Conservation (phyloP, 768 basidiomycete genomes). For the Rhizopogon rudus region DNA sequence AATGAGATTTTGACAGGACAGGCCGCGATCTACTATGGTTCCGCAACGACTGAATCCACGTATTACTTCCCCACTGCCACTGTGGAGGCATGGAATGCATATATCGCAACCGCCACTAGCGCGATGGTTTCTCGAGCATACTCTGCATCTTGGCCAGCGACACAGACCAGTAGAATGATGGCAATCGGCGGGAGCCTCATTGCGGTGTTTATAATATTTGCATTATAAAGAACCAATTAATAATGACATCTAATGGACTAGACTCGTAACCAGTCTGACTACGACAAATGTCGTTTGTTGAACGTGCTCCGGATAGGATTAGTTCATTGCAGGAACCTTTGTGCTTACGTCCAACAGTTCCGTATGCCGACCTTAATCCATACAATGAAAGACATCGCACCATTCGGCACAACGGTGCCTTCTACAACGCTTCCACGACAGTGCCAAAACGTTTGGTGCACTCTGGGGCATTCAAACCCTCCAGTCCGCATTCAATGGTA, state of each 20-base stretch:
- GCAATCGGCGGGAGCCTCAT: not conserved
- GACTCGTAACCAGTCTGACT: no score
- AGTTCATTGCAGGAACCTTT: conserved; percentile 81
- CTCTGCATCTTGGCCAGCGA: not conserved
- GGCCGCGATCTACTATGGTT: conserved; percentile 52
- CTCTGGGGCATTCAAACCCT: conserved; percentile 82
- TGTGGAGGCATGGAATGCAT: conserved; percentile 50
- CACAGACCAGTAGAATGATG: not conserved
- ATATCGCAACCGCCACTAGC: conserved; percentile 36
- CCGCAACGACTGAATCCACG: conserved; percentile 43
- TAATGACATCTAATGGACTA: no score
- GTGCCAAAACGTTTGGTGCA: conserved; percentile 81
- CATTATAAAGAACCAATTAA: not conserved
- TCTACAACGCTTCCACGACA: conserved; percentile 89
- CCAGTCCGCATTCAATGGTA: conserved; percentile 90
- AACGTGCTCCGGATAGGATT: conserved; percentile 92
- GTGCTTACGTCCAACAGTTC: conserved; percentile 50
- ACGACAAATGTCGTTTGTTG: conserved; percentile 42
- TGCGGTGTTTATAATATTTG: not conserved
- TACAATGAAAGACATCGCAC: conserved; percentile 32
- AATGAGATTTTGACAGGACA: conserved; percentile 48
- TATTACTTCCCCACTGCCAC: conserved; percentile 53
- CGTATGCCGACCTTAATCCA: not conserved
- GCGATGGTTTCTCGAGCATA: not conserved
- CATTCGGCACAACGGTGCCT: conserved; percentile 88